Base-by-base conservation (phyloP, 1,284 basidiomycete species). In the Leccinum ponderosum region DNA sequence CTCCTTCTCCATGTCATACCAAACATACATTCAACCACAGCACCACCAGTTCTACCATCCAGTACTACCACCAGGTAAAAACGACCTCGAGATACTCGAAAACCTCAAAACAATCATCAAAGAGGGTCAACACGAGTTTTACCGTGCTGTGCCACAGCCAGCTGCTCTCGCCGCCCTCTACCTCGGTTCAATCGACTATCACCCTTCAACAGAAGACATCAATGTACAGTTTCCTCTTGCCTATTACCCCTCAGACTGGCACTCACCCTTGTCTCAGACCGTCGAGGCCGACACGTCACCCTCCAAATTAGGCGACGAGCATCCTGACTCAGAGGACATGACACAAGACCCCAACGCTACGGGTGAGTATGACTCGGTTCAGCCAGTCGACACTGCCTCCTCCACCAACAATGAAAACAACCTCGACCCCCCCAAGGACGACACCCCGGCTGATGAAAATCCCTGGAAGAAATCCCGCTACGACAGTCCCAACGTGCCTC, bases 41-140 rank as follows among this genome's bases (percentile, higher is more conserved):
- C 31, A 33, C 31, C 31, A 33, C 4, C 67, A 67, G 39, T 72
- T 72, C 33, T 72, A 42, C 62, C 68, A 71, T 29, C 66, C 67
- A 6, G 54, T 69, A 14, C 65, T 78, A 0, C 77, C 78, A 9
- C 77, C 79, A 9, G 82, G 82, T 12, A 77, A 83, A 66, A 82
- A 78, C 68, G 89, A 91, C 75, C 80, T 91, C 62, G 87, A 89
- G 70, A 81, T 85, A 52, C 80, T 91, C 62, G 85, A 91, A 74
- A 84, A 84, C 59, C 83, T 91, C 70, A 91, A 91, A 73, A 77
- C 83, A 42, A 78, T 83, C 58, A 91, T 91, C 73, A 87, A 85
- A 69, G 81, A 78, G 44, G 83, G 84, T 58, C 89, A 91, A 68
- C 89, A 91, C 70, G 83, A 87, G 57, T 77, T 85, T 64, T 91